Percentiles rank a stretch among this genome's conserved stretches.
Evolutionary conservation across 345 rosid species (phyloP).

Genomic region (Gossypium turneri): DNA sequence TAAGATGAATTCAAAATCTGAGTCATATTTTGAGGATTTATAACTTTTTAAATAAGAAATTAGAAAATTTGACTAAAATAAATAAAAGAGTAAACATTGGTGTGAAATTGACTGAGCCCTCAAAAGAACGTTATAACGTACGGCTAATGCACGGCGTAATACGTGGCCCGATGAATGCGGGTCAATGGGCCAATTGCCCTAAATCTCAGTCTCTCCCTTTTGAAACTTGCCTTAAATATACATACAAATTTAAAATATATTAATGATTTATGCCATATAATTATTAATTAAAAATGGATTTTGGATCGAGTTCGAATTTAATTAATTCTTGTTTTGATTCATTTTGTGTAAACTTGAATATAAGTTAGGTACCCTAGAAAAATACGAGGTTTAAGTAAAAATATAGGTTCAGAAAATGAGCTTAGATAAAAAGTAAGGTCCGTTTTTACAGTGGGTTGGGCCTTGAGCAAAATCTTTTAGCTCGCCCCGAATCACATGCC

Average conservation of each 20-base stretch:
- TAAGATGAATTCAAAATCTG: no score
- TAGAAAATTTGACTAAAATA: no score
- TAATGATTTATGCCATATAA: no score
- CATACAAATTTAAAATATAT: no score
- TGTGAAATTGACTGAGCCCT: neutral
- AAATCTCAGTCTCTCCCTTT: neutral
- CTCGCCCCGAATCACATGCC: no score
- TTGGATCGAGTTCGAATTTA: no score
- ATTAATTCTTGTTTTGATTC: no score
- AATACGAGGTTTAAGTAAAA: no score
- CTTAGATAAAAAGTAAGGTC: fast-evolving
- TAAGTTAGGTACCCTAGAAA: fast-evolving
- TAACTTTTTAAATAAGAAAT: no score
- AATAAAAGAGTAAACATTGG: neutral
- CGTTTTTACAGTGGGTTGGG: fast-evolving
- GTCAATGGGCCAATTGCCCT: conserved; percentile 1
- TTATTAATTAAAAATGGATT: no score
- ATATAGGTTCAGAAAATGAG: fast-evolving
- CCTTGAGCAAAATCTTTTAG: fast-evolving
- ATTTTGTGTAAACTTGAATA: no score
- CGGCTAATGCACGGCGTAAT: conserved; percentile 51
- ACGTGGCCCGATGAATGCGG: conserved; percentile 48
- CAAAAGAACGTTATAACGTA: conserved; percentile 16
- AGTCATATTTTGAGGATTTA: no score
- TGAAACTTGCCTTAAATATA: neutral